These are phyloP conservation scores for Thelonectria discophora DNA, from an alignment of 2,329 filamentous ascomycete species.

Conservation along the genomic window DNA sequence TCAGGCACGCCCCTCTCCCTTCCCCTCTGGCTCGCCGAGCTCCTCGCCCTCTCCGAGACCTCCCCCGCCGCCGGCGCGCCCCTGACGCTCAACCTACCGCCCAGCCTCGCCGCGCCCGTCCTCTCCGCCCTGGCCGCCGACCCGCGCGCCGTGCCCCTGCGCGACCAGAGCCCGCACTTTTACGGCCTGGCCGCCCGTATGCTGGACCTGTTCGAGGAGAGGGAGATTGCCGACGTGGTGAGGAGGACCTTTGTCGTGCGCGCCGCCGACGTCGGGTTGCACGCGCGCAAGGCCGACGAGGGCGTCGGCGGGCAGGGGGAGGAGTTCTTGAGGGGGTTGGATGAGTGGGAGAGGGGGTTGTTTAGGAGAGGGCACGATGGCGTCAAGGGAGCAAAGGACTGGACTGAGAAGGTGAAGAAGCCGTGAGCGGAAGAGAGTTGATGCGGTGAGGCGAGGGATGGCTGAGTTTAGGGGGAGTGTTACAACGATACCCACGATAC, in stretches of 20 bases:
- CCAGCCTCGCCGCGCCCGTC: conserved; percentile 79
- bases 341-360: conserved; percentile 85
- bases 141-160: conserved; percentile 82
- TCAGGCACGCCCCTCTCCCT: conserved; percentile 81
- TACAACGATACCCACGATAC: conserved; percentile 33
- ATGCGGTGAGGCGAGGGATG: neutral
- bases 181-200: conserved; percentile 87
- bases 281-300: conserved; percentile 85
- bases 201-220: conserved; percentile 88
- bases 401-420: conserved; percentile 68
- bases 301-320: conserved; percentile 66
- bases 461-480: neutral
- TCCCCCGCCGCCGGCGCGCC: conserved; percentile 63
- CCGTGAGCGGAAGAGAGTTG: conserved; percentile 34
- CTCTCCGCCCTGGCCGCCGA: conserved; percentile 92
- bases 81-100: conserved; percentile 82
- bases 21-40: conserved; percentile 93
- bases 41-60: conserved; percentile 78
- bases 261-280: conserved; percentile 84
- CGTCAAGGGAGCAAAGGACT: conserved; percentile 73
- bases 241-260: conserved; percentile 82
- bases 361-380: conserved; percentile 81
- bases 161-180: conserved; percentile 85
- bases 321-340: conserved; percentile 87
- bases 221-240: conserved; percentile 77